phyloP scores from a whole-genome alignment of 257 asterid genomes.

The Solanum arcanum region DNA sequence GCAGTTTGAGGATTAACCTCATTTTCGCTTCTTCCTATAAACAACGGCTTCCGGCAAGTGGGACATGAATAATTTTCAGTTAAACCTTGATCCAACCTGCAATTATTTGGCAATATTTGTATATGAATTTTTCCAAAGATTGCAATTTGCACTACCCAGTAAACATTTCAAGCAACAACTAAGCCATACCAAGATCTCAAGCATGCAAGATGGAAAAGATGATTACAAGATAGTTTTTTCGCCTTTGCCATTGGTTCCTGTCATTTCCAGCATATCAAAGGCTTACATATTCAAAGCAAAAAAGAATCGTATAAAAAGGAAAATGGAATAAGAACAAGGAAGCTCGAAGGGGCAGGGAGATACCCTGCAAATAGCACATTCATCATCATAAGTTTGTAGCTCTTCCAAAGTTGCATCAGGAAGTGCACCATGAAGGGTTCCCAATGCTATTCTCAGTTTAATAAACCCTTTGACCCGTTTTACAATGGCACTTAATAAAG shows the following conservation, averaged over 20 bases:
- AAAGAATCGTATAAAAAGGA: neutral
- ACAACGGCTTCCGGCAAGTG: constrained; percentile 90
- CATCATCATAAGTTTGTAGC: constrained; percentile 78
- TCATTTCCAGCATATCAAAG: constrained; percentile 6
- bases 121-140: neutral
- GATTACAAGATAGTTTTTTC: constrained; percentile 81
- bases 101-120: constrained; percentile 3
- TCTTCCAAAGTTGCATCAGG: constrained; percentile 85
- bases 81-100: constrained; percentile 87
- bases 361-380: constrained; percentile 98
- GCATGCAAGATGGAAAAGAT: constrained; percentile 88
- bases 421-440: constrained; percentile 88
- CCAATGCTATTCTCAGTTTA: constrained; percentile 69
- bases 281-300: constrained; percentile 11
- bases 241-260: constrained; percentile 99
- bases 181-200: constrained; percentile 81
- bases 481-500: constrained; percentile 69
- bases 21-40: constrained; percentile 42
- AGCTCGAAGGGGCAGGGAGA: neutral
- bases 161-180: neutral
- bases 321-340: neutral
- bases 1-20: constrained; percentile 29
- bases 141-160: neutral
- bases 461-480: constrained; percentile 71
- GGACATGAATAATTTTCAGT: constrained; percentile 91